These are phyloP conservation scores for Ustilago crameri DNA, from an alignment of 1,284 basidiomycete species.

Conservation along the genomic window DNA sequence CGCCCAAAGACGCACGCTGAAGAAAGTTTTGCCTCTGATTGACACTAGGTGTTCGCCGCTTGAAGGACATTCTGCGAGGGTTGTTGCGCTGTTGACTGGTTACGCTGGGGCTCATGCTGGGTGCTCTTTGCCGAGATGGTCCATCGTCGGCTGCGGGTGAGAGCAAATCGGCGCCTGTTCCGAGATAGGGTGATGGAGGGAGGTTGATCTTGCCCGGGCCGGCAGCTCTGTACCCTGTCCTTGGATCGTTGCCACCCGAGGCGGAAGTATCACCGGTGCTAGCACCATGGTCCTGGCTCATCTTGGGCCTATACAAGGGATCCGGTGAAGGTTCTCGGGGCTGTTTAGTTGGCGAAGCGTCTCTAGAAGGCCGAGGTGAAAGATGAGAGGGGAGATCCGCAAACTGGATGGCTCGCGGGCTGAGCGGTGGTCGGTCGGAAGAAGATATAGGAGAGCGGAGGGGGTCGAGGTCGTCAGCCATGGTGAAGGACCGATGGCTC, in stretches of 20 bases:
- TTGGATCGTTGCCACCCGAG: conserved; percentile 2
- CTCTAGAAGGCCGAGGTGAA: conserved; percentile 13
- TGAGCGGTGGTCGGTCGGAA: conserved; percentile 19
- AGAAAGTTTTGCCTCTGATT: conserved; percentile 39
- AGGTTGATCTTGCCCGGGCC: conserved; percentile 42
- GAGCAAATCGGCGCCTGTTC: conserved; percentile 11
- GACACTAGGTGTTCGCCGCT: conserved; percentile 32
- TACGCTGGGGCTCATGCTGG: conserved; percentile 34
- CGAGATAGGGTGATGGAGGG: conserved; percentile 32
- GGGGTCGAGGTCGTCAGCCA: conserved; percentile 32
- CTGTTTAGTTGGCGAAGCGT: conserved; percentile 25
- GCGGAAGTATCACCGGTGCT: conserved; percentile 10
- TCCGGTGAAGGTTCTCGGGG: conserved; percentile 20
- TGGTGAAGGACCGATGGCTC: background rate
- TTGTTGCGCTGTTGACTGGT: conserved; percentile 13
- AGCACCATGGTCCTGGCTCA: conserved; percentile 31
- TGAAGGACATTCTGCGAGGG: conserved; percentile 45
- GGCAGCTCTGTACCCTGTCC: conserved; percentile 30
- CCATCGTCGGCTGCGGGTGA: conserved; percentile 21
- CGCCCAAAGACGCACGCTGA: conserved; percentile 52
- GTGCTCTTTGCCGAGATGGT: conserved; percentile 12
- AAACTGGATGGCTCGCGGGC: conserved; percentile 42
- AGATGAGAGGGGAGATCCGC: conserved; percentile 29
- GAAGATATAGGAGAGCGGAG: conserved; percentile 29
- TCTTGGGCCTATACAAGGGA: conserved; percentile 21